Evolutionary conservation across 371 early-diverging fungal genomes (phyloP), one percentile per base, ranked within the genome.

Genomic region (Mortierella sp.): DNA sequence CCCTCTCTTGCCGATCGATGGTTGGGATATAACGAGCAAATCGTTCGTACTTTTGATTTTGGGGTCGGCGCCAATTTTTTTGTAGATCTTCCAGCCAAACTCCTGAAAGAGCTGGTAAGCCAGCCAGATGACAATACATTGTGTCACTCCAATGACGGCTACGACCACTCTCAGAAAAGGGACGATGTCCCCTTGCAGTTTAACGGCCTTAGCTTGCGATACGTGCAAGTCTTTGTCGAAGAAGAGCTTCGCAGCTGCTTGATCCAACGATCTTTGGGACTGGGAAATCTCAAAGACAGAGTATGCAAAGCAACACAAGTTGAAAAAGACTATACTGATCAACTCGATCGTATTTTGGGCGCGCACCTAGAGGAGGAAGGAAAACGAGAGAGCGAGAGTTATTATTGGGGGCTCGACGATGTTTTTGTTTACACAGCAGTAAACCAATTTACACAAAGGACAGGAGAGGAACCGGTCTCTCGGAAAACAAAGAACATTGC

Each of bases 51-150:
- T 85, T 81, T 93, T 83, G 87, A 95, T 94, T 31, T 84, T 81
- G 54, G 94, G 84, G 76, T 96, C 95, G 6, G 97, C 95, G 2
- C 97, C 97, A 73, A 96, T 94, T 80, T 92, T 89, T 80, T 95
- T 95, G 82, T 95, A 96, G 38, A 96, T 93, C 71, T 90, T 91
- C 96, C 96, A 96, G 43, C 96, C 96, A 83, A 94, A 96, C 78
- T 94, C 93, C 53, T 88, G 87, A 76, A 94, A 95, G 38, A 95
- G 81, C 21, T 62, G 69, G 58, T 76, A 80, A 10, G 63, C 76
- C 16, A 81, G 45, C 64, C 65, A 79, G 12, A 64, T 54, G 16
- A 73, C 42, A 2, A 67, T 39, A 13, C 60, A 49, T 43, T 78
- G 74, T 1, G 66, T 61, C 38, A 81, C 12, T 1, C 68, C 72